Conservation (phyloP, 768 basidiomycete genomes). For the Suillus americanus region DNA sequence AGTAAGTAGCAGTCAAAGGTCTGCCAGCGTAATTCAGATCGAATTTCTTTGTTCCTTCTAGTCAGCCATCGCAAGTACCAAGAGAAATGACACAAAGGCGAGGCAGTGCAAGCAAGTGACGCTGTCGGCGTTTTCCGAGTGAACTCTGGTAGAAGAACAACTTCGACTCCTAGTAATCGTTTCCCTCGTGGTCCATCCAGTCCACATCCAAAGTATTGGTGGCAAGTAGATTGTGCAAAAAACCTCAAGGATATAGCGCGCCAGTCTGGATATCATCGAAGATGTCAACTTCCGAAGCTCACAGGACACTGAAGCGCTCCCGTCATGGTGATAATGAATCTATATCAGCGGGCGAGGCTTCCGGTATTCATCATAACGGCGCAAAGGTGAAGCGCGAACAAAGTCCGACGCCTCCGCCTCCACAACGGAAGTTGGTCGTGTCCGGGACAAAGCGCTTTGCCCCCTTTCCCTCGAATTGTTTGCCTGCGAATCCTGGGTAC, state of each 20-base stretch:
- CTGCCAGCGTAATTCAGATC: neutral
- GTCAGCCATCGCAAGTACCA: no score
- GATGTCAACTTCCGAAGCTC: slow-evolving; percentile 8
- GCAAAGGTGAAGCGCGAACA: slow-evolving; percentile 21
- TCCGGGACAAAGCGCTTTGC: slow-evolving; percentile 28
- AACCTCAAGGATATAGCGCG: neutral
- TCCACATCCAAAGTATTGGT: neutral
- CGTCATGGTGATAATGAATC: neutral
- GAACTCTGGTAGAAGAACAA: neutral
- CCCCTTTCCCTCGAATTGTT: slow-evolving; percentile 28
- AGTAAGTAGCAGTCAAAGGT: neutral
- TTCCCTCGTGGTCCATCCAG: neutral
- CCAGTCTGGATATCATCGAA: neutral
- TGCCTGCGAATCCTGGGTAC: slow-evolving; percentile 16
- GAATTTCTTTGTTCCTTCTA: neutral
- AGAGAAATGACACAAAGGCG: neutral
- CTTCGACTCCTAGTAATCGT: neutral
- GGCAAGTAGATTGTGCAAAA: neutral
- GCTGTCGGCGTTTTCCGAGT: neutral
- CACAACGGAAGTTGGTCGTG: slow-evolving; percentile 22
- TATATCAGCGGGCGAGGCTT: neutral
- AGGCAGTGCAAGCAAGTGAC: neutral
- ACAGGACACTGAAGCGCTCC: slow-evolving; percentile 19
- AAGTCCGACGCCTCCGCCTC: slow-evolving; percentile 14
- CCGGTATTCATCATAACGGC: neutral